Base-by-base conservation (phyloP, 148 eudicot species). In the Camellia granthamiana region DNA sequence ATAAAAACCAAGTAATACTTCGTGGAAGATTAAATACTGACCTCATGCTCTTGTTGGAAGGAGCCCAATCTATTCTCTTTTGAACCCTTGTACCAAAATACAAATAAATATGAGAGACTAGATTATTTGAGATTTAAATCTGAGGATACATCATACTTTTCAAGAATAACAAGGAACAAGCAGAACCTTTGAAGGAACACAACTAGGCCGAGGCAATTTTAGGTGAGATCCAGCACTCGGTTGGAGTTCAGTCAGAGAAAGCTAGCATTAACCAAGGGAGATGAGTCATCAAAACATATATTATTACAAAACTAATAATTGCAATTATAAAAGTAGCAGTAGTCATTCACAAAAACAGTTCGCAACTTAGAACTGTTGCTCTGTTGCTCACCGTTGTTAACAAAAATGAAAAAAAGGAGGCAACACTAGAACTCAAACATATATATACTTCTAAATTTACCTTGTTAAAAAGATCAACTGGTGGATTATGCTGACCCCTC, bases 51-150 rank as follows among this genome's bases (percentile, higher is more conserved):
- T 81, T 82, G 89, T 70, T 81, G 85, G 74, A 84, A 83, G 7
- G 82, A 83, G 72, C 84, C 86, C 85, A 88, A 82, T 86, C 91
- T 89, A 52, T 95, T 95, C 89, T 95, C 98, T 95, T 95, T 95
- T 83, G 93, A 87, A 67, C 91, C 93, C 98, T 93, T 87, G 62
- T 77, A 84, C 64, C 75, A 87, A 82, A 87, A 83, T 72, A 79
- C 68, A 71, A 11, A 63, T 19, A 81, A 85, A 64, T 85, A 88
- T 85, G 81, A 79, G 75, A 78, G 59, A 64, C 69, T 52, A 76
- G 66, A 77, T 55, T 46, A 9, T 49, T 23, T 21, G 61, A 38
- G 3, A 55, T 13, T 4, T 62, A 76, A 75, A 49, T 21, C 14
- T 63, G 19, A 42, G 54, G 43, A 3, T 47, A 38, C 16, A 38